Evolutionary conservation across 2,329 filamentous ascomycete species (phyloP).

Genomic region (Hypoxylon sp.): DNA sequence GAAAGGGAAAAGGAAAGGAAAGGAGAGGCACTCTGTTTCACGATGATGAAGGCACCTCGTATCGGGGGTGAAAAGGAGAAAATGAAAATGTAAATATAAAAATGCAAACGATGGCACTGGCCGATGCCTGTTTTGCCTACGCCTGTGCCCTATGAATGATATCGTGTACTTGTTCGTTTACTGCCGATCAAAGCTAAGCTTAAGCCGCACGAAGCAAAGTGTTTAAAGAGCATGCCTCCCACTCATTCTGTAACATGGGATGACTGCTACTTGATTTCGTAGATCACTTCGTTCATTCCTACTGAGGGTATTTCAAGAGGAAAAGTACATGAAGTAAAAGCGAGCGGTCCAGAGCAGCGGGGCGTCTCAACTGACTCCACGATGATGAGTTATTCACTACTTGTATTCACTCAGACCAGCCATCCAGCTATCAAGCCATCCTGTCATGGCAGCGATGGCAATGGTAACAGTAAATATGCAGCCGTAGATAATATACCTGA

Average conservation of each 20-base stretch:
- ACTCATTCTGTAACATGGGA: no score
- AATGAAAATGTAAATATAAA: neutral
- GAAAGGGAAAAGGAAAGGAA: neutral
- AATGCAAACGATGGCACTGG: neutral
- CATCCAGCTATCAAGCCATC: neutral
- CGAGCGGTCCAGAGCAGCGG: no score
- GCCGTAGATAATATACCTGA: neutral
- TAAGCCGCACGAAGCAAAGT: neutral
- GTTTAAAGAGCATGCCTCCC: no score
- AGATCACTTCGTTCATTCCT: no score
- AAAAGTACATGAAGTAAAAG: no score
- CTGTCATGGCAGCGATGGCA: neutral
- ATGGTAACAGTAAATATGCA: neutral
- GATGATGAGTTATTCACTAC: no score
- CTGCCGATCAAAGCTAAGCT: neutral
- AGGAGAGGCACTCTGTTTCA: neutral
- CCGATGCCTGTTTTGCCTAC: neutral
- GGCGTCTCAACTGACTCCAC: no score
- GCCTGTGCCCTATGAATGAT: neutral
- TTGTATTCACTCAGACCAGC: neutral
- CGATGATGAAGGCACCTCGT: neutral
- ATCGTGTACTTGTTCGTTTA: neutral
- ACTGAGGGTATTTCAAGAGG: no score
- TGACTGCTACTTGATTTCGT: no score
- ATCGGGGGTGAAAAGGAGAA: neutral